phyloP scores from a whole-genome alignment of 75 land plant species.

The Picea sitchensis region DNA sequence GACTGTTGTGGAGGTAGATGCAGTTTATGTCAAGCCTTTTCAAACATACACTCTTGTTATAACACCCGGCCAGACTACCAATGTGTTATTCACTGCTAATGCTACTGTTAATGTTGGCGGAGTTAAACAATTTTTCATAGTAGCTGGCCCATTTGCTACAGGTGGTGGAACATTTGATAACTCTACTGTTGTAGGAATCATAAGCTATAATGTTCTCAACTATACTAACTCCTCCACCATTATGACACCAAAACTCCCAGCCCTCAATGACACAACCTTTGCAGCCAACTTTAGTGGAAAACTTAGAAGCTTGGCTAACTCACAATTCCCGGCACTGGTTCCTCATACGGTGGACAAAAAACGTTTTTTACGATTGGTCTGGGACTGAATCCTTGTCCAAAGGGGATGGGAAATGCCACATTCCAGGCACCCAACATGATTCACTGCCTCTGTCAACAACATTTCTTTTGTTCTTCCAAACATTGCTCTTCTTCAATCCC shows the following conservation, averaged over 20 bases:
- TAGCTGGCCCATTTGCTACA: slow-evolving; percentile 26
- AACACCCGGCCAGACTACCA: slow-evolving; percentile 55
- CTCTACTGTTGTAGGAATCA: slow-evolving; percentile 27
- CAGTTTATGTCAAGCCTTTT: slow-evolving; percentile 44
- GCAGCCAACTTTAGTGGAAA: slow-evolving; percentile 18
- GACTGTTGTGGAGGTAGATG: slow-evolving; percentile 44
- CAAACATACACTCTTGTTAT: slow-evolving; percentile 26
- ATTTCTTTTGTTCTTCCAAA: slow-evolving; percentile 41
- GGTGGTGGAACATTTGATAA: slow-evolving; percentile 36
- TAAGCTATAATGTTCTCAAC: slow-evolving; percentile 10
- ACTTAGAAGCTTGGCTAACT: slow-evolving; percentile 26
- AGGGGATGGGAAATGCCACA: slow-evolving; percentile 5
- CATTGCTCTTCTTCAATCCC: slow-evolving; percentile 2
- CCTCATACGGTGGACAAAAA: slow-evolving; percentile 35
- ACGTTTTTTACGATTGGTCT: slow-evolving; percentile 51
- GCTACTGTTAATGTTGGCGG: slow-evolving; percentile 11
- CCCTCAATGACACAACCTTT: slow-evolving; percentile 29
- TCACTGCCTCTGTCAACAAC: slow-evolving; percentile 48
- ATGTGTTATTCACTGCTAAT: slow-evolving; percentile 39
- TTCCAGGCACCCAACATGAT: slow-evolving; percentile 35
- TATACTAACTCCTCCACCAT: background rate
- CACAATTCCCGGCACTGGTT: slow-evolving; percentile 32
- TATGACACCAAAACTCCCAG: slow-evolving; percentile 30
- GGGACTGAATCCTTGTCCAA: slow-evolving; percentile 28
- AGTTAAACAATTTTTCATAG: slow-evolving; percentile 23